phyloP scores from a whole-genome alignment of 2,329 filamentous ascomycete species.

The Aurifilum marmelostoma region DNA sequence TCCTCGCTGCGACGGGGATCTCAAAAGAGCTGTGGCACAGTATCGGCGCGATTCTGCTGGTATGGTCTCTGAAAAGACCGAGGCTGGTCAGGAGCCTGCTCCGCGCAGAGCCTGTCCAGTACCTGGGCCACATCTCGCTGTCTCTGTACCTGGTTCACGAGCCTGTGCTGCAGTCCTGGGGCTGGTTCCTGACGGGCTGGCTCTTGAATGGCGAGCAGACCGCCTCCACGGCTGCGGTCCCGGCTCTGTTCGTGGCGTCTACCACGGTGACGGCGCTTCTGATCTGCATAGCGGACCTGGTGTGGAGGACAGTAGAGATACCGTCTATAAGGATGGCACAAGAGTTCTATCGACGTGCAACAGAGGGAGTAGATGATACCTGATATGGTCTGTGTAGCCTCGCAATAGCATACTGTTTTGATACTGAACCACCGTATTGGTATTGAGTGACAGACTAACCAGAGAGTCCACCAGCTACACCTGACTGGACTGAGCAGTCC shows the following conservation, averaged over 20 bases:
- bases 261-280: conserved; percentile 1
- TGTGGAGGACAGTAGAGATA: conserved; percentile 6
- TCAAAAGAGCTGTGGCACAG: conserved; percentile 3
- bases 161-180: conserved; percentile 10
- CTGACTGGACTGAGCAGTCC: too few species aligned
- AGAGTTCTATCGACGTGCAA: not conserved
- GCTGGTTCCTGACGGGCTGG: conserved; percentile 3
- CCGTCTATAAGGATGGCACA: conserved; percentile 2
- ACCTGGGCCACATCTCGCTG: conserved; percentile 11
- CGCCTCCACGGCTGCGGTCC: not conserved
- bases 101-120: conserved; percentile 1
- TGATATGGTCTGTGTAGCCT: not conserved
- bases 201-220: not conserved
- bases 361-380: not conserved
- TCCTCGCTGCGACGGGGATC: not conserved
- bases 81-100: not conserved
- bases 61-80: conserved; percentile 9
- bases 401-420: not conserved
- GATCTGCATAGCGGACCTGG: conserved; percentile 1
- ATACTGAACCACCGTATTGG: not conserved
- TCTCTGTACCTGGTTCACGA: conserved; percentile 7
- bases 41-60: conserved; percentile 5
- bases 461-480: not conserved
- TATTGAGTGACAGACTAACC: not conserved
- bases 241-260: conserved; percentile 5